A percentile compares a stretch with the other conserved stretches of the same genome.
phyloP scores from a whole-genome alignment of 495 filamentous ascomycete species.

The Neurospora hispaniola region DNA sequence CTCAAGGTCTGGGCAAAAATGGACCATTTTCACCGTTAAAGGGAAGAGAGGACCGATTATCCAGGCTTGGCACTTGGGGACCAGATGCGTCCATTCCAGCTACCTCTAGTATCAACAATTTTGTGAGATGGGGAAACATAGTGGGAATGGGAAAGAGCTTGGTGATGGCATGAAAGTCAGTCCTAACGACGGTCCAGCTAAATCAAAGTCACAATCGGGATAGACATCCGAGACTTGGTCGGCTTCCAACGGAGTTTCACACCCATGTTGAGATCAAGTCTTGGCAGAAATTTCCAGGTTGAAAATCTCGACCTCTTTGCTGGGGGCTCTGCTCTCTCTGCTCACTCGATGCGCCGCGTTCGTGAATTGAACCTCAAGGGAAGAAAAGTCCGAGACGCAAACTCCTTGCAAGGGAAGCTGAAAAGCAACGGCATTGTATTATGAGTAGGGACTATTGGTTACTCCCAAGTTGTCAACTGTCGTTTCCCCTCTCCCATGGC shows the following conservation, averaged over 20 bases:
- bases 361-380: neutral
- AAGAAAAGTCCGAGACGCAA: neutral
- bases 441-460: no score
- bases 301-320: neutral
- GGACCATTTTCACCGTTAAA: no score
- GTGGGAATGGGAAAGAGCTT: neutral
- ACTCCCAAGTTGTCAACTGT: no score
- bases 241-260: neutral
- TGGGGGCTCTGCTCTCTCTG: neutral
- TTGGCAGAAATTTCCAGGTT: neutral
- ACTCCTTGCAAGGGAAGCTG: no score
- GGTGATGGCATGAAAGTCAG: neutral
- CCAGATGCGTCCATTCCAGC: neutral
- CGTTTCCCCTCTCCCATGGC: no score
- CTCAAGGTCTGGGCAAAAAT: no score
- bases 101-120: neutral
- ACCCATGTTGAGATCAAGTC: neutral
- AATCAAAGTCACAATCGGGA: neutral
- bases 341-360: neutral
- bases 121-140: neutral
- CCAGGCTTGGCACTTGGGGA: neutral
- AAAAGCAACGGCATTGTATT: no score
- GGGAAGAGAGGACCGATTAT: no score
- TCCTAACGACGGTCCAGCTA: neutral
- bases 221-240: neutral